Conservation (phyloP, 2,329 filamentous ascomycete species). For the Pyrenophora graminea region DNA sequence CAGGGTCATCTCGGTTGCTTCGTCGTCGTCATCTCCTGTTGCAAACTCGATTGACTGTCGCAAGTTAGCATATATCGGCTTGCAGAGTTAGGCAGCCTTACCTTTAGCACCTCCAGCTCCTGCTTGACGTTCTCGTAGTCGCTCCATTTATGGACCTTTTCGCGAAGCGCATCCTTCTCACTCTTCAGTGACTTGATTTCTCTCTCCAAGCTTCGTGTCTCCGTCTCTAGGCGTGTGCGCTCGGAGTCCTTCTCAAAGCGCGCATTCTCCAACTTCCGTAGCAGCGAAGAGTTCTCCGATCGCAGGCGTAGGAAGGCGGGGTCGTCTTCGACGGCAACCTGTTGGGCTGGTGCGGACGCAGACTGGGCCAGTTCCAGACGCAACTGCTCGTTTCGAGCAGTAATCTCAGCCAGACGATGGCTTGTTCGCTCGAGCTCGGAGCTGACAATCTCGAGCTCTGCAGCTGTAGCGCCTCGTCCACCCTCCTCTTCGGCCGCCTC, state of each 20-base stretch:
- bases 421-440: constrained; percentile 91
- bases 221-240: constrained; percentile 75
- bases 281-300: constrained; percentile 89
- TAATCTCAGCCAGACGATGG: constrained; percentile 82
- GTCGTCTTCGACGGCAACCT: constrained; percentile 78
- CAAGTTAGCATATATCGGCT: constrained; percentile 13
- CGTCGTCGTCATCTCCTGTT: constrained; percentile 73
- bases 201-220: constrained; percentile 77
- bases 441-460: constrained; percentile 91
- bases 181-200: constrained; percentile 74
- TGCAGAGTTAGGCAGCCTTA: constrained; percentile 23
- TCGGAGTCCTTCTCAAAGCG: constrained; percentile 83
- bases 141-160: constrained; percentile 83
- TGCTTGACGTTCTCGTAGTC: constrained; percentile 97
- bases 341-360: constrained; percentile 69
- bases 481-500: constrained; percentile 64
- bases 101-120: constrained; percentile 91
- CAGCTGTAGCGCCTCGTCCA: constrained; percentile 72
- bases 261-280: constrained; percentile 83
- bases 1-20: constrained; percentile 39
- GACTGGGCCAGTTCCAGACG: constrained; percentile 88
- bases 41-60: constrained; percentile 87
- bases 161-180: constrained; percentile 78
- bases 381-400: constrained; percentile 92
- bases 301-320: constrained; percentile 84